Percentiles rank a stretch among this genome's conserved stretches.
phyloP scores from a whole-genome alignment of 192 early-diverging fungal species.

The Dimargaris verticillata region DNA sequence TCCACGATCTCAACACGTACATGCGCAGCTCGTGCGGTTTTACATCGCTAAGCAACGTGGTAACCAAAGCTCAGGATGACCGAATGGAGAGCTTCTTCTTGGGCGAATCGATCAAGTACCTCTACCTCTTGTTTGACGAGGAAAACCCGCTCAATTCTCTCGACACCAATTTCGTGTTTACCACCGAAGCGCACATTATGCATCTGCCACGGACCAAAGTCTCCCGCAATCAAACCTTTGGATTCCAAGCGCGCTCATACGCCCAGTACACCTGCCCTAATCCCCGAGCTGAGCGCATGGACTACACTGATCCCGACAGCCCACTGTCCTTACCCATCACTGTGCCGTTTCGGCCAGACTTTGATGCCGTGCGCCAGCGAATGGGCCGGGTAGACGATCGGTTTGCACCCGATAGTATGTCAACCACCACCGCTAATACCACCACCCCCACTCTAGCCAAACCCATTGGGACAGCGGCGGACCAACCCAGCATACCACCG shows the following conservation, averaged over 20 bases:
- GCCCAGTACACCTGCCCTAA: not conserved
- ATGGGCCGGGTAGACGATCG: not conserved
- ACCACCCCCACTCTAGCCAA: not conserved
- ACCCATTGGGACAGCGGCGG: not conserved
- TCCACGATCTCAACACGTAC: conserved; percentile 57
- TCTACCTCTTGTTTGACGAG: conserved; percentile 84
- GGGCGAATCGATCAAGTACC: conserved; percentile 89
- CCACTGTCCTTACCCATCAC: not conserved
- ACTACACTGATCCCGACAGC: not conserved
- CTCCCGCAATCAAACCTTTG: not conserved
- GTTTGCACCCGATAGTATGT: not conserved
- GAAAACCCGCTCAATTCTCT: conserved; percentile 52
- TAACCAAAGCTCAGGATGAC: conserved; percentile 43
- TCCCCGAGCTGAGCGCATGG: not conserved
- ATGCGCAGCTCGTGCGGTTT: conserved; percentile 67
- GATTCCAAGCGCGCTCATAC: not conserved
- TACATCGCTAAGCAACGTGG: conserved; percentile 50
- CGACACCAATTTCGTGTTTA: conserved; percentile 74
- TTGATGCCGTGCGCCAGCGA: not conserved
- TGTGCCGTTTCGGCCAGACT: not conserved
- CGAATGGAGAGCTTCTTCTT: conserved; percentile 92
- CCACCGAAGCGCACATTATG: conserved; percentile 44
- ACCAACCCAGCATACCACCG: not conserved
- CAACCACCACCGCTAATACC: not conserved
- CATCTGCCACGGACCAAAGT: not conserved